phyloP scores from a whole-genome alignment of 306 rosid species.

The Glycine latifolia region DNA sequence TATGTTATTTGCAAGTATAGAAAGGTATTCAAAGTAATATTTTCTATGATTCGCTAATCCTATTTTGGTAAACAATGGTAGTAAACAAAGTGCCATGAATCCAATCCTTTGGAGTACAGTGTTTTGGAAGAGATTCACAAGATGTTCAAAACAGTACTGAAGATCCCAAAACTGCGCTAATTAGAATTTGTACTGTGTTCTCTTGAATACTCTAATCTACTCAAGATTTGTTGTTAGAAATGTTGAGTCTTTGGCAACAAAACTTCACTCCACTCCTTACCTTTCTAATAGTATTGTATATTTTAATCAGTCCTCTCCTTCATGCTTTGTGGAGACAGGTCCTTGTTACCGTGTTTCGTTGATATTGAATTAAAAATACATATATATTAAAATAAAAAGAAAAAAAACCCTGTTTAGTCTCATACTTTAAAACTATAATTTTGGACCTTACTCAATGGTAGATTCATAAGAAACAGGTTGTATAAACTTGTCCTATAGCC shows the following conservation, averaged over 20 bases:
- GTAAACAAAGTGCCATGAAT: too few species aligned
- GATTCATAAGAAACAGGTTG: not conserved
- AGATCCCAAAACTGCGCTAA: not conserved
- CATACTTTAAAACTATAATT: not conserved
- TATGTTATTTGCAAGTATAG: conserved; percentile 6
- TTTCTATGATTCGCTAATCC: not conserved
- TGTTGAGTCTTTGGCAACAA: not conserved
- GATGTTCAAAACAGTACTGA: conserved; percentile 11
- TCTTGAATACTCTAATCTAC: conserved; percentile 1
- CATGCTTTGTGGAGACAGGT: conserved; percentile 15
- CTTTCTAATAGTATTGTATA: not conserved
- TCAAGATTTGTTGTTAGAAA: not conserved
- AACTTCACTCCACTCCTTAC: not conserved
- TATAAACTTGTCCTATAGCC: conserved; percentile 3
- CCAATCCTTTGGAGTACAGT: conserved; percentile 4
- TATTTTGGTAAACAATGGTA: too few species aligned
- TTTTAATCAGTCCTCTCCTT: not conserved
- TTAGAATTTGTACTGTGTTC: not conserved
- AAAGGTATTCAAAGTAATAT: conserved; percentile 33
- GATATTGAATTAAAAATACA: not conserved
- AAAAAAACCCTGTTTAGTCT: not conserved
- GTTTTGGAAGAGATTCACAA: conserved; percentile 29
- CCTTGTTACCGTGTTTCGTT: not conserved
- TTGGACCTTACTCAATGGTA: not conserved
- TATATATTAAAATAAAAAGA: not conserved